Base-by-base conservation (phyloP, 768 basidiomycete genomes). In the Termitomyces titanicus region DNA sequence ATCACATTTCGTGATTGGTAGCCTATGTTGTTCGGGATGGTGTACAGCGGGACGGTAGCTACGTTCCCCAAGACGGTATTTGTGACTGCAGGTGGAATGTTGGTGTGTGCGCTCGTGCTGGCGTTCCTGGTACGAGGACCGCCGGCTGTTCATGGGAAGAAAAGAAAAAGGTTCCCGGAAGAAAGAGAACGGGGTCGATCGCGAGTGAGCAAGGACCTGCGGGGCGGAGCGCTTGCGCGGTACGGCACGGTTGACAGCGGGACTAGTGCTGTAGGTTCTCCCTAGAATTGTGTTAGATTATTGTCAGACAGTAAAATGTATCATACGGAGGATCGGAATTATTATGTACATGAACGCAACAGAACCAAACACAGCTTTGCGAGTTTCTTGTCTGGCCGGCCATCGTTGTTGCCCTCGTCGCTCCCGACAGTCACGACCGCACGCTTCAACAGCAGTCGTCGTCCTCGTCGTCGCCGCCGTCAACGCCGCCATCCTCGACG, bases 41-140 rank as follows among this genome's bases (percentile, higher is more conserved):
- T 91, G 24, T 93, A 89, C 71, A 81, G 83, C 59, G 72, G 68
- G 47, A 89, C 89, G 0, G 88, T 90, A 22, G 85, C 81, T 2
- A 73, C 66, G 6, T 87, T 74, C 61, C 89, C 90, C 20, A 87
- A 85, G 71, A 78, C 86, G 3, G 80, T 92, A 44, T 93, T 92
- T 62, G 74, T 70, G 17, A 66, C 76, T 9, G 86, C 84, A 15
- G 78, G 73, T 2, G 74, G 70, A 8, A 73, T 91, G 38, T 68
- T 86, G 54, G 58, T 74, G 31, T 63, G 68, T 31, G 67, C 76
- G 31, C 54, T 80, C 18, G 37, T 66, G 33, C 64, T 77, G 53
- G 57, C 75, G 52, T 53, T 75, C 57, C 62, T 76, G 25, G 74
- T 80, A 34, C 65, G 73, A 46, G 78, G 73, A 33, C 79, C 79